Evolutionary conservation across 306 rosid genomes (phyloP).

Genomic region (Medicago ruthenica): DNA sequence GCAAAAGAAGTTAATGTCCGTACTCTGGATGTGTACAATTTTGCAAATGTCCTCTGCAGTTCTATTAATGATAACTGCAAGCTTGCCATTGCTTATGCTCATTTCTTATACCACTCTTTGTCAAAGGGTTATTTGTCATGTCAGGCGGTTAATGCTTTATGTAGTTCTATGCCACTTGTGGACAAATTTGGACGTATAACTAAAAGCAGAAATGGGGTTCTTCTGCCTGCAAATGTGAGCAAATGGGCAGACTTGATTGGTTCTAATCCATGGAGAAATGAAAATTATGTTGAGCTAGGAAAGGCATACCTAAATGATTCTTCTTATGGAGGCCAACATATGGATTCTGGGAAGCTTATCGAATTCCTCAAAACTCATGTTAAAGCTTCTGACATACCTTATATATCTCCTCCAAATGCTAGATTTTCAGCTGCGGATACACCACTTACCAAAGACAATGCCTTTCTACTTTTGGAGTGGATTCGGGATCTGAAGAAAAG

Average conservation of each 20-base stretch:
- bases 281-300: slow-evolving; percentile 61
- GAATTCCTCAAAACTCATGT: slow-evolving; percentile 52
- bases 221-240: slow-evolving; percentile 73
- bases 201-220: slow-evolving; percentile 40
- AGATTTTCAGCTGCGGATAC: slow-evolving; percentile 54
- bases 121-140: slow-evolving; percentile 28
- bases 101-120: slow-evolving; percentile 62
- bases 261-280: slow-evolving; percentile 68
- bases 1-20: slow-evolving; percentile 24
- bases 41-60: slow-evolving; percentile 42
- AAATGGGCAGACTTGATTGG: slow-evolving; percentile 70
- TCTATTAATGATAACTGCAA: slow-evolving; percentile 30
- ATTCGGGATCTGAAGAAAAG: slow-evolving; percentile 42
- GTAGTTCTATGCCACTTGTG: slow-evolving; percentile 62
- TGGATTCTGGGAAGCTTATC: slow-evolving; percentile 33
- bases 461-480: slow-evolving; percentile 72
- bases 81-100: slow-evolving; percentile 53
- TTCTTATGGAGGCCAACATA: slow-evolving; percentile 47
- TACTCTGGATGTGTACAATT: slow-evolving; percentile 24
- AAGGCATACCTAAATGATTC: slow-evolving; percentile 51
- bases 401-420: slow-evolving; percentile 63
- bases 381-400: slow-evolving; percentile 67
- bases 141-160: slow-evolving; percentile 29
- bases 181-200: slow-evolving; percentile 56
- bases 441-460: slow-evolving; percentile 63